Percentiles rank a stretch among this genome's conserved stretches.
Evolutionary conservation across 202 grass and related monocot species (phyloP).

Genomic region (Zizania palustris): DNA sequence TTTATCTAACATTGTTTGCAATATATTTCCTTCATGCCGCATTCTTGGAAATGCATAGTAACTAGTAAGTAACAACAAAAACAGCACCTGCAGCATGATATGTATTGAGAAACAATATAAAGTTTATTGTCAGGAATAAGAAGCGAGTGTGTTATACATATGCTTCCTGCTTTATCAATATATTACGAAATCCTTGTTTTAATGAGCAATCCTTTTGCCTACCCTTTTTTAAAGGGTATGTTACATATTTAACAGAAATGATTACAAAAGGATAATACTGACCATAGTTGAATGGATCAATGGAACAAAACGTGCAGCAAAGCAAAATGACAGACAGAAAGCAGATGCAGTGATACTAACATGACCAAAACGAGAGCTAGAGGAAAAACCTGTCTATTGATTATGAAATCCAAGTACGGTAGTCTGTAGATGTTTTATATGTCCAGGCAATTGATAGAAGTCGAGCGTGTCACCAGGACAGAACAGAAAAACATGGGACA

Average conservation of each 20-base stretch:
- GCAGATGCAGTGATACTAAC: background rate
- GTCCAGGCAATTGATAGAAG: background rate
- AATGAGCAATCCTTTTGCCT: background rate
- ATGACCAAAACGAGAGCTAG: slow-evolving; percentile 1
- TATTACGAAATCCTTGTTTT: background rate
- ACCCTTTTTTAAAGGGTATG: background rate
- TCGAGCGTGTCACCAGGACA: background rate
- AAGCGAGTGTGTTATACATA: background rate
- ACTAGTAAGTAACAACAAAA: background rate
- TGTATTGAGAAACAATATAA: background rate
- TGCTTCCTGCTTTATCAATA: background rate
- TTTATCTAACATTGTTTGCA: background rate
- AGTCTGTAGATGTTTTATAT: background rate
- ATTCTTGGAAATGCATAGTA: slow-evolving; percentile 8
- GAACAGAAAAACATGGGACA: background rate
- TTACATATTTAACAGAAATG: background rate
- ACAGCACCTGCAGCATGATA: background rate
- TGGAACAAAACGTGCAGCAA: slow-evolving; percentile 46
- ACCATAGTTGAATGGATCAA: slow-evolving; percentile 30
- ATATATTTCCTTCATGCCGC: background rate
- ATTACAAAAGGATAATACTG: background rate
- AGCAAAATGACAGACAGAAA: background rate
- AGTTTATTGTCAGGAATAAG: background rate
- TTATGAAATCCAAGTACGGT: background rate
- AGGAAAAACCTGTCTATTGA: background rate